Base-by-base conservation (phyloP, 768 basidiomycete species). In the Baorangia bicolor region DNA sequence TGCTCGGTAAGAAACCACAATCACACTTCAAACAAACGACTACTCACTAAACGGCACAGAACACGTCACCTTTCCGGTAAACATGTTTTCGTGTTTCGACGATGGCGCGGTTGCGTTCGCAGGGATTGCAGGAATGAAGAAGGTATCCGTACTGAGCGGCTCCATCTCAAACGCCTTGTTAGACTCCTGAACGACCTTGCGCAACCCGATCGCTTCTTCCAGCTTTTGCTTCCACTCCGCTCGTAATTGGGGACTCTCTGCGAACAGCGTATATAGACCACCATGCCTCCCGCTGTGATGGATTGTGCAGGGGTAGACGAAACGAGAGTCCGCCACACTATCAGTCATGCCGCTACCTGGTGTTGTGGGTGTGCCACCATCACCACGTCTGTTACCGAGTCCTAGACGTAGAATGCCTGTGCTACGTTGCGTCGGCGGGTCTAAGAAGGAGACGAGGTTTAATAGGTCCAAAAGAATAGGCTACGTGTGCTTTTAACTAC, bases 91-190 rank as follows among this genome's bases (percentile, higher is more conserved):
- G 49, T 87, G 81, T 62, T 84, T 74, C 77, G 77, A 93, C 11
- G 86, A 76, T 4, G 87, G 81, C 6, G 78, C 47, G 1, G 68
- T 53, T 4, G 69, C 66, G 14, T 76, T 78, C 33, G 77, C 75
- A 39, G 80, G 73, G 54, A 87, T 75, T 1, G 87, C 81, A 0
- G 92, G 90, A 20, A 92, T 82, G 44, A 88, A 73, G 78, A 97
- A 97, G 0, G 92, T 94, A 64, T 95, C 92, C 20, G 84, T 78
- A 68, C 93, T 95, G 51, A 97, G 78, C 2, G 90, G 91, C 66
- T 92, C 91, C 55, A 94, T 82, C 74, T 98, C 94, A 62, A 98
- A 97, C 18, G 92, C 92, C 76, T 93, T 94, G 72, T 93, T 94
- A 27, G 90, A 89, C 67, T 98, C 95, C 67, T 95, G 90, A 28